phyloP scores from a whole-genome alignment of 2,329 filamentous ascomycete genomes.

The Trichoderma afroharzianum region DNA sequence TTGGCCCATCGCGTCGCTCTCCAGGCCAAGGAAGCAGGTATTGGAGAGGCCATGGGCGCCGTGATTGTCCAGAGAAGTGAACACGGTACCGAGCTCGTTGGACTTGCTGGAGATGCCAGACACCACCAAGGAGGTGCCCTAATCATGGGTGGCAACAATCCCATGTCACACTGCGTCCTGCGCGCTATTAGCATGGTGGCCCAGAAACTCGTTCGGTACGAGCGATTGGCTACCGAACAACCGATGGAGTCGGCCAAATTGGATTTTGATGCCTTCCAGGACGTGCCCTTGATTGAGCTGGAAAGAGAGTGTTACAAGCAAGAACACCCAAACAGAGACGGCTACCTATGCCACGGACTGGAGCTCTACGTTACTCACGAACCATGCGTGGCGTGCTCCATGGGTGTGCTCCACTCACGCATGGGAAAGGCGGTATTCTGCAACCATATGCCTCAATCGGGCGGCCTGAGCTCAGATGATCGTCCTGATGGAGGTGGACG shows the following conservation, averaged over 20 bases:
- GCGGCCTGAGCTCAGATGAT: conserved; percentile 77
- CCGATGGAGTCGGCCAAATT: conserved; percentile 39
- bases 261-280: conserved; percentile 62
- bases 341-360: conserved; percentile 90
- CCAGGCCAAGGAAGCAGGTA: conserved; percentile 53
- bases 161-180: conserved; percentile 74
- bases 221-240: conserved; percentile 41
- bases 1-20: conserved; percentile 62
- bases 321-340: conserved; percentile 66
- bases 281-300: conserved; percentile 63
- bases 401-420: conserved; percentile 91
- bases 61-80: conserved; percentile 67
- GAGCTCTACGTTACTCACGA: conserved; percentile 95
- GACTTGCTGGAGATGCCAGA: conserved; percentile 72
- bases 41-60: conserved; percentile 69
- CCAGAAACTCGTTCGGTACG: conserved; percentile 57
- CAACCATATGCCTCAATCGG: conserved; percentile 73
- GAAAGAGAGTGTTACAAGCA: conserved; percentile 60
- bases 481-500: conserved; percentile 53
- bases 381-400: conserved; percentile 93
- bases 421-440: conserved; percentile 84
- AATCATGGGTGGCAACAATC: conserved; percentile 58
- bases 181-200: conserved; percentile 82
- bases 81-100: conserved; percentile 56
- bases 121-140: conserved; percentile 54